Conservation (phyloP, 2,329 filamentous ascomycete species). For the Amphichorda felina region DNA sequence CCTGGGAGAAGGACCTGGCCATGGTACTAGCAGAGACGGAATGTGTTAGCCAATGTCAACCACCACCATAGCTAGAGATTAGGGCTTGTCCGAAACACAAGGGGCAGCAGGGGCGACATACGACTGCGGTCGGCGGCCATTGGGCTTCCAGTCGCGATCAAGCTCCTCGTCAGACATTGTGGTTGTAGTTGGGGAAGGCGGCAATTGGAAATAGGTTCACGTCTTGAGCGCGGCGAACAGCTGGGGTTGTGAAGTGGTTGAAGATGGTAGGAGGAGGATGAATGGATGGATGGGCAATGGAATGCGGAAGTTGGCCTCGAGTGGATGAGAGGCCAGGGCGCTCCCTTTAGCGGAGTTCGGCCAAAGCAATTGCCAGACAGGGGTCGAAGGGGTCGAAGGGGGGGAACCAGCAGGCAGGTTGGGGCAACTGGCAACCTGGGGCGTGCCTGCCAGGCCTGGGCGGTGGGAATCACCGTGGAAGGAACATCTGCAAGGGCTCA, state of each 20-base stretch:
- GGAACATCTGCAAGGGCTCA: no score
- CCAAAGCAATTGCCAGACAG: slow-evolving; percentile 1
- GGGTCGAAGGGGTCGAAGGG: neutral
- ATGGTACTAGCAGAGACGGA: slow-evolving; percentile 44
- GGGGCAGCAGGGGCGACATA: slow-evolving; percentile 49
- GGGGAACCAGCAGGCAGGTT: no score
- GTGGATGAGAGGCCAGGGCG: no score
- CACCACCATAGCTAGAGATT: no score
- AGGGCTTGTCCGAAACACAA: no score
- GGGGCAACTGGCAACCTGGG: no score
- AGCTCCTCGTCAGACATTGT: slow-evolving; percentile 53
- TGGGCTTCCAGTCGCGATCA: slow-evolving; percentile 72
- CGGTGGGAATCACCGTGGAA: no score
- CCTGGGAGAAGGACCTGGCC: slow-evolving; percentile 74
- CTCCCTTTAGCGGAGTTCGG: neutral
- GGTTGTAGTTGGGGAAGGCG: slow-evolving; percentile 1
- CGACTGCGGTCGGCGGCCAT: slow-evolving; percentile 69
- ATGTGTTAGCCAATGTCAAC: no score
- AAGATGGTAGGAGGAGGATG: neutral
- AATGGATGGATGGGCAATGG: slow-evolving; percentile 5
- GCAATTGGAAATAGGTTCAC: no score
- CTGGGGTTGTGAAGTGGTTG: neutral
- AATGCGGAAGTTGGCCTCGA: neutral
- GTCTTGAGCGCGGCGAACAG: neutral
- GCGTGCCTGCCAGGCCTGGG: no score